Conservation (phyloP, 177 flowering plant genomes). For the Vitis hybrid region DNA sequence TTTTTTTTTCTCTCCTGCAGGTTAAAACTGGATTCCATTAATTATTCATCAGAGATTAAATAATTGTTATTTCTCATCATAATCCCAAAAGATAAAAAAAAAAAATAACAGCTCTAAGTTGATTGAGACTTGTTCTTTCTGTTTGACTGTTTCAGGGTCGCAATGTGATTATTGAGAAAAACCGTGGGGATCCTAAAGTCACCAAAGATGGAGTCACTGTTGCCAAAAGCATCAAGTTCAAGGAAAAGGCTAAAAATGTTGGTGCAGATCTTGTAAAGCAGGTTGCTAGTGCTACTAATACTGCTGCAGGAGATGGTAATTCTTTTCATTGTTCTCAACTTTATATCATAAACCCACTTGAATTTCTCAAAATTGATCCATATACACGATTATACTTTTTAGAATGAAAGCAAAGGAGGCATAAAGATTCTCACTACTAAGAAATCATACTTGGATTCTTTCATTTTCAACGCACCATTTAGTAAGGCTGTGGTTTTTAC, state of each 20-base stretch:
- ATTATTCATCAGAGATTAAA: background rate
- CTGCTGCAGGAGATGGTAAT: slow-evolving; percentile 87
- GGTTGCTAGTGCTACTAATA: slow-evolving; percentile 80
- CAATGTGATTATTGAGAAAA: slow-evolving; percentile 72
- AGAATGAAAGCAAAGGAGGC: too few species aligned
- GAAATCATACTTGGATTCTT: too few species aligned
- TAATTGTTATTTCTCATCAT: background rate
- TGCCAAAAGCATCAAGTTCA: slow-evolving; percentile 76
- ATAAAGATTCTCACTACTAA: too few species aligned
- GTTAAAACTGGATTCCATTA: background rate
- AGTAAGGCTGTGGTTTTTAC: too few species aligned
- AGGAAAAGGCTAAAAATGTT: slow-evolving; percentile 66
- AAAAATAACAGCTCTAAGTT: background rate
- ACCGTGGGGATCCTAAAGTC: slow-evolving; percentile 54
- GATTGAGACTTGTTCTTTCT: background rate
- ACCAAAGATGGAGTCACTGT: slow-evolving; percentile 95
- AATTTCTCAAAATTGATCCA: background rate
- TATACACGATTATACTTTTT: background rate
- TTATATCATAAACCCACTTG: too few species aligned
- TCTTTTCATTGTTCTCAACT: background rate
- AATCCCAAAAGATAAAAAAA: background rate
- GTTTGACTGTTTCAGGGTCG: slow-evolving; percentile 55
- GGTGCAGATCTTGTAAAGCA: slow-evolving; percentile 90
- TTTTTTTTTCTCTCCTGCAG: background rate
- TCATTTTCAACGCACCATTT: too few species aligned